Evolutionary conservation across 2,329 filamentous ascomycete species (phyloP), one percentile per base, ranked within the genome.

Genomic region (Aspergillus fumigatus): DNA sequence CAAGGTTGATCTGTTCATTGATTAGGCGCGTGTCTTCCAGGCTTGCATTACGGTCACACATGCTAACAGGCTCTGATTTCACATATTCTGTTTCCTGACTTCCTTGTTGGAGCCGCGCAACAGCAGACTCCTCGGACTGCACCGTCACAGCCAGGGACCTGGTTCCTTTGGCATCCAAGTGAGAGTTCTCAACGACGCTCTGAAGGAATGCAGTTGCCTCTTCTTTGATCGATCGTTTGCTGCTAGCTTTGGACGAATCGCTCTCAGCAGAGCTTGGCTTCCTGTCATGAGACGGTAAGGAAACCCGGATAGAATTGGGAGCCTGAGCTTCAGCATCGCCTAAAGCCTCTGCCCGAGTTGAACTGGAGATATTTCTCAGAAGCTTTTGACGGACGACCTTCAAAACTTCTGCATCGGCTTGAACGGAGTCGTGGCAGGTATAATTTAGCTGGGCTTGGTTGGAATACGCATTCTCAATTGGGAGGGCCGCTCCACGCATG

Each of bases 121-220:
- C 9, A 27, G 21, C 9, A 45, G 21, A 21, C 17, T 4, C n/a
- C 26, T 38, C 48, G n/a, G 50, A 11, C 29, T 52, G 32, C 6
- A 26, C 40, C 7, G 47, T 29, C 14, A 43, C 40, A 26, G 55
- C 53, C 25, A 17, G 48, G 26, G 50, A 41, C 2, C 47, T 40
- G n/a, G 29, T 41, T 11, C 29, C 35, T 11, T 52, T 51, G 14
- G 43, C 29, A 10, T 53, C 51, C 6, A 26, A 41, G 5, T 51
- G 40, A 23, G 59, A 47, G 17, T 47, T 50, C 41, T 58, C 35
- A 27, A 54, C 56, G 35, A 54, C 32, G 17, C 32, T 48, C 14
- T 60, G 52, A 19, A 57, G 41, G 43, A 53, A 53, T 3, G 50
- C 53, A 4, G 53, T 48, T 43, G 53, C 52, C 48, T 58, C 59